Conservation (phyloP, 2,329 filamentous ascomycete species). For the Colletotrichum liaoningense region DNA sequence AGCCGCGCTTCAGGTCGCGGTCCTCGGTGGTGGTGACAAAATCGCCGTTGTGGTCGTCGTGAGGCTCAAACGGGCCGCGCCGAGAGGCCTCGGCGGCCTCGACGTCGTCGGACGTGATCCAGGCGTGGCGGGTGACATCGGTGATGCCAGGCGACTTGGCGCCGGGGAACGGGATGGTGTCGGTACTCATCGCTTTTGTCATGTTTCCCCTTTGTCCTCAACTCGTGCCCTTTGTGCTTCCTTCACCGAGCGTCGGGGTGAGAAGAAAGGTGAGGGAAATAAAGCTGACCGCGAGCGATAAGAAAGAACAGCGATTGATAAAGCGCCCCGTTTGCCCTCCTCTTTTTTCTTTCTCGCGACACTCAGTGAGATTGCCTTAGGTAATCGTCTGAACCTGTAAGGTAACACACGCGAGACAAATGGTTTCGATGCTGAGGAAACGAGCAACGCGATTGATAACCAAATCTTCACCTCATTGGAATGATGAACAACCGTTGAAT, state of each 20-base stretch:
- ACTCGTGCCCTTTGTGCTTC: background rate
- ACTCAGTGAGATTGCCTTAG: background rate
- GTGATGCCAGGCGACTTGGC: constrained; percentile 35
- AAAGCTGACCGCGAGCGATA: background rate
- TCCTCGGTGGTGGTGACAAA: constrained; percentile 61
- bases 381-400: background rate
- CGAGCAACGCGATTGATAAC: background rate
- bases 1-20: constrained; percentile 58
- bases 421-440: background rate
- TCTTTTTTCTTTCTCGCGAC: background rate
- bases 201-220: background rate
- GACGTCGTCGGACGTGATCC: constrained; percentile 32
- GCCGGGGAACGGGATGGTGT: constrained; percentile 30
- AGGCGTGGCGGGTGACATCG: constrained; percentile 29
- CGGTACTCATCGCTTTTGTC: constrained; percentile 21
- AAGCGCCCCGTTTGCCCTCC: background rate
- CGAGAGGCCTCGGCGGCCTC: constrained; percentile 13
- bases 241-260: constrained; percentile 14
- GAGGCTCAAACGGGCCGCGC: constrained; percentile 29
- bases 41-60: constrained; percentile 50
- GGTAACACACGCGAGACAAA: background rate
- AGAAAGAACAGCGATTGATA: background rate
- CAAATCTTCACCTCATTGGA: constrained; percentile 2
- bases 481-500: background rate
- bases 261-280: background rate